A percentile compares a stretch with the other conserved stretches of the same genome.
phyloP scores from a whole-genome alignment of 192 early-diverging fungal genomes.

The Martensiomyces pterosporus region DNA sequence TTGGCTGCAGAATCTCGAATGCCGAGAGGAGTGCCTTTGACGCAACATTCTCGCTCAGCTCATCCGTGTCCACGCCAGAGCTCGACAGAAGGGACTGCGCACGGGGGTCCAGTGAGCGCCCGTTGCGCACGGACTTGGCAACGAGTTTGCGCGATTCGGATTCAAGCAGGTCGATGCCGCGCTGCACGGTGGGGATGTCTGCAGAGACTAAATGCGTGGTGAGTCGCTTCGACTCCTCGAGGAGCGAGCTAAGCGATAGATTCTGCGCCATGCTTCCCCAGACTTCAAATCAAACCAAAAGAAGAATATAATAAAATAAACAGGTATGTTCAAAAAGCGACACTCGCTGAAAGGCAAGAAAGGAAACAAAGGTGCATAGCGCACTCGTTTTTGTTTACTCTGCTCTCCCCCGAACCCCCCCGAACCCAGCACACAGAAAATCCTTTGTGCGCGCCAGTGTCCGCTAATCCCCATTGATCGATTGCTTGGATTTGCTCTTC shows the following conservation, averaged over 20 bases:
- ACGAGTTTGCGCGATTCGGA: constrained; percentile 74
- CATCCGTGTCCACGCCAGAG: constrained; percentile 74
- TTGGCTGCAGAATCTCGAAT: constrained; percentile 68
- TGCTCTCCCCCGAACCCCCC: too few relatives aligned
- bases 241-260: constrained; percentile 47
- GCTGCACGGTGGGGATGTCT: constrained; percentile 72
- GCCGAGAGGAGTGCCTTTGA: constrained; percentile 66
- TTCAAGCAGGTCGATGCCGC: constrained; percentile 87
- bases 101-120: constrained; percentile 26
- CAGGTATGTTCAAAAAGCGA: too few relatives aligned
- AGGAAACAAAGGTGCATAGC: too few relatives aligned
- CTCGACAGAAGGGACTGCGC: constrained; percentile 73
- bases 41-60: constrained; percentile 56
- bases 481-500: too few relatives aligned
- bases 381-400: too few relatives aligned
- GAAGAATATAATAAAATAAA: constrained; percentile 1
- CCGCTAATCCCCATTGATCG: too few relatives aligned
- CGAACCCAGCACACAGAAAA: too few relatives aligned
- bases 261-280: constrained; percentile 6
- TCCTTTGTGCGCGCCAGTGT: too few relatives aligned
- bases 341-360: too few relatives aligned
- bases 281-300: neutral
- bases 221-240: constrained; percentile 72
- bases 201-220: constrained; percentile 65
- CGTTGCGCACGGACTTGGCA: constrained; percentile 37